Evolutionary conservation across 2,329 filamentous ascomycete genomes (phyloP), one percentile per base, ranked within the genome.

Genomic region (Fusarium xylarioides): DNA sequence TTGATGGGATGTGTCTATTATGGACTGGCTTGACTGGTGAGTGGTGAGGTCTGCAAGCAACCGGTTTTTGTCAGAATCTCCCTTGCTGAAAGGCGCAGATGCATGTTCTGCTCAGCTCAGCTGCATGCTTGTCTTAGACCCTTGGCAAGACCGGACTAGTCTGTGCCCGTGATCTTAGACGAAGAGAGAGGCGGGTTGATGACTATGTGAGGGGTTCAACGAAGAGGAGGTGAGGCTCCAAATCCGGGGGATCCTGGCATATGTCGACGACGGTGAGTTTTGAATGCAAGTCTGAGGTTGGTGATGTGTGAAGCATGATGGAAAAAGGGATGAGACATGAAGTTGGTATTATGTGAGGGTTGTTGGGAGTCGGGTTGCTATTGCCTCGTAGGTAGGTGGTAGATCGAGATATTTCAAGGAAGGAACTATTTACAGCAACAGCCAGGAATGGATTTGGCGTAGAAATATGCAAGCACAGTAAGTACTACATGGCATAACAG

Each of bases 91-190:
- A 55, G 23, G 50, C 54, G 53, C 52, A 38, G 32, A 40, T 53
- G 47, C 32, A 49, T 28, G 19, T 15, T 26, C 40, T 43, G 38
- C 34, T 52, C 63, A 66, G 62, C 49, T 46, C 56, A 54, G 44
- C 61, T 35, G 34, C 34, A 63, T 66, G 66, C 50, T 34, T 76
- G 74, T 70, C 67, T 76, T 68, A 63, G 63, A 75, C 57, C 58
- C 63, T 71, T 64, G 28, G 32, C 28, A 50, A 32, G 35, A 35
- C 61, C 44, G 54, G 49, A 63, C 50, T 62, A 64, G 49, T 53
- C 50, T 34, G 53, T 52, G 44, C 43, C 47, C 18, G 57, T 55
- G 34, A 47, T 59, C 42, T 52, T 53, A 57, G 35, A 58, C 32
- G 42, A 42, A 38, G 54, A n/a, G 55, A 59, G 42, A 56, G 38